Base-by-base conservation (phyloP, 345 rosid genomes). In the Populus ilicifolia region DNA sequence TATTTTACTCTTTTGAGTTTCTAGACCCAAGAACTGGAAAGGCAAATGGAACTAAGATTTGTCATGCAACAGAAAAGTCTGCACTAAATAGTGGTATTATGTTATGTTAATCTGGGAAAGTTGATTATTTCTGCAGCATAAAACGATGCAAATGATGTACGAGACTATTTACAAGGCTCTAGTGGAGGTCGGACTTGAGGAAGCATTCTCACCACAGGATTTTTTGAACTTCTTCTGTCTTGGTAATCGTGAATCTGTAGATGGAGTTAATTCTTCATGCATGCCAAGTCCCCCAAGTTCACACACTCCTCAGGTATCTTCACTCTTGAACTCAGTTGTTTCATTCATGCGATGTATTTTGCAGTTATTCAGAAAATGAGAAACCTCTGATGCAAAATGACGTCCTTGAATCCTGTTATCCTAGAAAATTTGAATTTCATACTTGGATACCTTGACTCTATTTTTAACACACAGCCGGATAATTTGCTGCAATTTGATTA, bases 121-220 rank as follows among this genome's bases (percentile, higher is more conserved):
- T 61, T 75, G 5, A 56, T 13, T 8, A 38, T 63, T 78, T 50
- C 72, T 88, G 89, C 89, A 95, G 98, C 83, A 93, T 82, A 93
- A 95, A 87, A 95, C 99, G 1, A 95, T 92, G 98, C 93, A 92
- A 83, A 95, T 93, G 98, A 95, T 95, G 99, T 95, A 95, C 64
- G 97, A 87, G 85, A 95, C 97, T 16, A 89, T 95, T 72, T 89
- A 89, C 81, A 90, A 90, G 82, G 98, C 99, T 59, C 83, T 93
- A 75, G 89, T 87, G 70, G 99, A 93, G 89, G 89, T 85, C 3
- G 99, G 98, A 77, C 93, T 90, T 36, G 91, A 93, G 82, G 84
- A 70, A 41, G 79, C 85, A 76, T 89, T 70, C 84, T 83, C 88
- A 23, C 98, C 99, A 1, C 88, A 90, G 80, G 99, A 95, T 85